A percentile compares a stretch with the other conserved stretches of the same genome.
Conservation (phyloP, 2,329 filamentous ascomycete genomes). For the Cercospora nicotianae region DNA sequence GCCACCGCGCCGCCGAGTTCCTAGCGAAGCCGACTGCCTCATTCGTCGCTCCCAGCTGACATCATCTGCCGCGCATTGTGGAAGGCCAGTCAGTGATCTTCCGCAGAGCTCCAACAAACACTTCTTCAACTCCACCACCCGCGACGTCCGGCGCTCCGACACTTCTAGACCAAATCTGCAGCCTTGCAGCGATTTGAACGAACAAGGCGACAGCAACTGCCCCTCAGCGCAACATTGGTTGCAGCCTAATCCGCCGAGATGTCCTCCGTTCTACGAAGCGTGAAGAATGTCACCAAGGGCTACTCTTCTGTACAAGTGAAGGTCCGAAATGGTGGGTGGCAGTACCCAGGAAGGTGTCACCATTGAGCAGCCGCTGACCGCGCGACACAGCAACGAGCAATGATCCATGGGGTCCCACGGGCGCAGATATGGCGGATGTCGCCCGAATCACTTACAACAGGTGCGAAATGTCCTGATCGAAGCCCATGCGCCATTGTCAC, state of each 20-base stretch:
- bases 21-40: constrained; percentile 8
- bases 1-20: not conserved
- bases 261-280: constrained; percentile 95
- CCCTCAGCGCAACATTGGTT: constrained; percentile 17
- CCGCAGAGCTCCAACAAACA: not conserved
- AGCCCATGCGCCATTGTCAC: not conserved
- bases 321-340: constrained; percentile 80
- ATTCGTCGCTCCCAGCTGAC: constrained; percentile 6
- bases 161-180: not conserved
- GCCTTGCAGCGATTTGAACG: not conserved
- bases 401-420: constrained; percentile 96
- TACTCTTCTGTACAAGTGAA: constrained; percentile 97
- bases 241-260: constrained; percentile 53
- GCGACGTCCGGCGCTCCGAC: not conserved
- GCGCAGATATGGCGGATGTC: constrained; percentile 98
- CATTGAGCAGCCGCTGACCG: constrained; percentile 35
- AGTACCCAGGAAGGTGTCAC: constrained; percentile 5
- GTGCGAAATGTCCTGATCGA: constrained; percentile 55
- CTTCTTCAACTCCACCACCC: not conserved
- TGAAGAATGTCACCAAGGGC: constrained; percentile 99
- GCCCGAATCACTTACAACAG: constrained; percentile 97
- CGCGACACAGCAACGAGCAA: constrained; percentile 83
- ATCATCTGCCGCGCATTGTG: constrained; percentile 4
- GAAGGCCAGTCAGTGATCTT: constrained; percentile 1
- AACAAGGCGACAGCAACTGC: not conserved